Evolutionary conservation across 2,329 filamentous ascomycete species (phyloP), one percentile per base, ranked within the genome.

Genomic region (Helminthosporium solani): DNA sequence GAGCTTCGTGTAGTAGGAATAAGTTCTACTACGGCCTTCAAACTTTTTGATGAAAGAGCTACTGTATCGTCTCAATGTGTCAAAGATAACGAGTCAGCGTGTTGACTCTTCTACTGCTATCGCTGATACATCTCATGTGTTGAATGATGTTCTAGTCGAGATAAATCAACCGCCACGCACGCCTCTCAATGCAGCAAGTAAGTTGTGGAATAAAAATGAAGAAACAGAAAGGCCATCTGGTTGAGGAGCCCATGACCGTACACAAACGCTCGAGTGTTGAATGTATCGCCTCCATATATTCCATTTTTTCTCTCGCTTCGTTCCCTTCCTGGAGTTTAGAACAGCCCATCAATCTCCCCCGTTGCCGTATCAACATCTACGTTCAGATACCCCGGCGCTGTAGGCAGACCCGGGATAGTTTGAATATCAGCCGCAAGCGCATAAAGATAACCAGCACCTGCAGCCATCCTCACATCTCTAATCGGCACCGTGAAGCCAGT

Each of bases 391-490:
- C 94, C 94, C 7, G 92, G 94, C 16, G 92, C 92, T 7, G 94
- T 97, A 8, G 92, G 92, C 54, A 99, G 77, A 51, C 94, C 94
- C 12, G 94, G 94, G 54, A 99, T 99, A 1, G 94, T 99, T 78
- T 97, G 94, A 57, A 99, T 97, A 66, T 99, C 94, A 12, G 94
- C 94, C 43, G 94, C 94, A 51, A 97, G 80, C 6, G 94, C 94
- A 61, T 96, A 96, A 43, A 87, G 57, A 52, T 64, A 57, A 53
- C 94, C 94, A 52, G 90, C 94, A 65, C 94, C 94, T 49, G 91
- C 91, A 21, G 94, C 94, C 79, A 99, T 84, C 52, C 91, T 80
- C 31, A 99, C 92, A 67, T 99, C 94, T 49, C 92, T 80, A 60
- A 99, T 96, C 2, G 94, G 94, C 5, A 99, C 84, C 0, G 89